A percentile compares a stretch with the other conserved stretches of the same genome.
Evolutionary conservation across 176 grass and related monocot genomes (phyloP).

Genomic region (Triticum urartu): DNA sequence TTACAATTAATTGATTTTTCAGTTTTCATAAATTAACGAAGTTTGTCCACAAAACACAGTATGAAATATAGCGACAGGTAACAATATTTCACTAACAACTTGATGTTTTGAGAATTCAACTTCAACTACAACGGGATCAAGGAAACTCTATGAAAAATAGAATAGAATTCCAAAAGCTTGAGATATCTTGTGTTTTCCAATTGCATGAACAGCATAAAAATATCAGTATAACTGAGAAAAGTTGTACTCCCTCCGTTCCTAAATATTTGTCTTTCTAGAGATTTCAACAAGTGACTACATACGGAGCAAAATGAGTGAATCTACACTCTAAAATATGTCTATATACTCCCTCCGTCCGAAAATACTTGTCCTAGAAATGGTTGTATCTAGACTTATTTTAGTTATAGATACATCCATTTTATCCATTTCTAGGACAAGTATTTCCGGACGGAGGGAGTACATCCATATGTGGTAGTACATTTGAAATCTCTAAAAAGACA

Average conservation of each 20-base stretch:
- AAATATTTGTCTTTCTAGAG: no score
- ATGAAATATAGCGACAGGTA: not conserved
- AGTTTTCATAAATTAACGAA: constrained; percentile 1
- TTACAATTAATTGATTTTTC: constrained; percentile 10
- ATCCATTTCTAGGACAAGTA: no score
- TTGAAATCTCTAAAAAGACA: no score
- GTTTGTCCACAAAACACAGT: constrained; percentile 1
- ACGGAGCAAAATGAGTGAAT: no score
- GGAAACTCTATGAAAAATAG: not conserved
- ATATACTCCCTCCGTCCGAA: no score
- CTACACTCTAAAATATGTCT: no score
- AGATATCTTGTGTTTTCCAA: constrained; percentile 4
- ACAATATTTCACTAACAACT: not conserved
- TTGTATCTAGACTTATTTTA: no score
- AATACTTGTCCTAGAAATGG: no score
- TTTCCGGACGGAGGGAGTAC: no score
- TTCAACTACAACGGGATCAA: not conserved
- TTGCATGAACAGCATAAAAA: not conserved
- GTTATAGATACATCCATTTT: no score
- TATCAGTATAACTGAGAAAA: not conserved
- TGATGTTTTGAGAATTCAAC: not conserved
- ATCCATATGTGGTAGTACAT: no score
- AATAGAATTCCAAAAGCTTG: not conserved
- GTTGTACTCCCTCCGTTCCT: not conserved
- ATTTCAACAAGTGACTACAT: no score